A percentile compares a stretch with the other conserved stretches of the same genome.
Evolutionary conservation across 2,329 filamentous ascomycete genomes (phyloP).

Genomic region (Neopestalotiopsis rosae): DNA sequence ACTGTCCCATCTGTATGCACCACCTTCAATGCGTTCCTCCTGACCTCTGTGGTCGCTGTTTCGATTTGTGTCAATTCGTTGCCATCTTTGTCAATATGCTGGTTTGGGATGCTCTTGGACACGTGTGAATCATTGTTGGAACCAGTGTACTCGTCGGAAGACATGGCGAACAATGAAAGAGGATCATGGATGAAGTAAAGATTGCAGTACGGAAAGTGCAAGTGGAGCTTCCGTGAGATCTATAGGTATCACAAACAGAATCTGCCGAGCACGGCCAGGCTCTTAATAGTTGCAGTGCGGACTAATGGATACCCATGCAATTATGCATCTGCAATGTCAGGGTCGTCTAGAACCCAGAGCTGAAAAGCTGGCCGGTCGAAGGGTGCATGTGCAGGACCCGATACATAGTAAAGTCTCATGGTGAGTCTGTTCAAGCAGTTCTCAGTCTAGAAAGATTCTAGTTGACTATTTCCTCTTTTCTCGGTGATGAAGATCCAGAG

Average conservation of each 20-base stretch:
- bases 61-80: slow-evolving; percentile 23
- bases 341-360: neutral
- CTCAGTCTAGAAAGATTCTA: neutral
- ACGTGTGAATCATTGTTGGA: neutral
- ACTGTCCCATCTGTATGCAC: slow-evolving; percentile 45
- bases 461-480: neutral
- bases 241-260: neutral
- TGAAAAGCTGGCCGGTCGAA: neutral
- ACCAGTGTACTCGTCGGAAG: neutral
- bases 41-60: neutral
- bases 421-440: neutral
- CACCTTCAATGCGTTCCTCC: neutral
- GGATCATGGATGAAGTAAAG: neutral
- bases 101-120: neutral
- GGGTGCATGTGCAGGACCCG: neutral
- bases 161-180: neutral
- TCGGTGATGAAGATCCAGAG: neutral
- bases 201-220: neutral
- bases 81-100: neutral
- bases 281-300: neutral
- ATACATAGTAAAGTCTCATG: neutral
- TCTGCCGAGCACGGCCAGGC: neutral
- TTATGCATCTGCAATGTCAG: neutral
- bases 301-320: neutral
- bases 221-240: neutral